phyloP scores from a whole-genome alignment of 2,329 filamentous ascomycete species.

The Cercospora nicotianae region DNA sequence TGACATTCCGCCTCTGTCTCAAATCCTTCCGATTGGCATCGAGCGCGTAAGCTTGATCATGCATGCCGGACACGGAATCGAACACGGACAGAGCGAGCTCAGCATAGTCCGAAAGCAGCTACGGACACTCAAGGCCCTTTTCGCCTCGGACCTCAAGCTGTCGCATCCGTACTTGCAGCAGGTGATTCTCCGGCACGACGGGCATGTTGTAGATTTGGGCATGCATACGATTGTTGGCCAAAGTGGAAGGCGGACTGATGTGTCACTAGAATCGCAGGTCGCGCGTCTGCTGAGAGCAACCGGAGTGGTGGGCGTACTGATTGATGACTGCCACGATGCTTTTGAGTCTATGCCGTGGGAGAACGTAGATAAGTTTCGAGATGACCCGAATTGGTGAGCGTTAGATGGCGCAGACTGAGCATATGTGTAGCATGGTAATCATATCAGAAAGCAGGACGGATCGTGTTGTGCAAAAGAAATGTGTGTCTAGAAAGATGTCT shows the following conservation, averaged over 20 bases:
- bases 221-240: background rate
- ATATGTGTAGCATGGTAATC: background rate
- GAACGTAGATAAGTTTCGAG: background rate
- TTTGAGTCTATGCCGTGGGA: background rate
- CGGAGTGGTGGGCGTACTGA: background rate
- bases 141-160: background rate
- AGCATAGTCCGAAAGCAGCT: background rate
- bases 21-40: background rate
- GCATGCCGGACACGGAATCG: background rate
- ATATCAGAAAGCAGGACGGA: too few relatives aligned
- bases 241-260: background rate
- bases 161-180: background rate
- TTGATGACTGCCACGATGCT: background rate
- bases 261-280: background rate
- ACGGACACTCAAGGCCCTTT: background rate
- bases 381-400: background rate
- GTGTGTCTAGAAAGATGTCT: background rate
- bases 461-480: background rate
- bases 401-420: background rate
- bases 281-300: background rate
- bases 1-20: background rate
- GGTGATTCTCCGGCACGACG: background rate
- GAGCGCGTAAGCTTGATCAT: background rate
- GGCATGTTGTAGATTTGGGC: background rate
- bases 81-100: background rate